Evolutionary conservation across 768 basidiomycete genomes (phyloP), one percentile per base, ranked within the genome.

Genomic region (Collybia nuda): DNA sequence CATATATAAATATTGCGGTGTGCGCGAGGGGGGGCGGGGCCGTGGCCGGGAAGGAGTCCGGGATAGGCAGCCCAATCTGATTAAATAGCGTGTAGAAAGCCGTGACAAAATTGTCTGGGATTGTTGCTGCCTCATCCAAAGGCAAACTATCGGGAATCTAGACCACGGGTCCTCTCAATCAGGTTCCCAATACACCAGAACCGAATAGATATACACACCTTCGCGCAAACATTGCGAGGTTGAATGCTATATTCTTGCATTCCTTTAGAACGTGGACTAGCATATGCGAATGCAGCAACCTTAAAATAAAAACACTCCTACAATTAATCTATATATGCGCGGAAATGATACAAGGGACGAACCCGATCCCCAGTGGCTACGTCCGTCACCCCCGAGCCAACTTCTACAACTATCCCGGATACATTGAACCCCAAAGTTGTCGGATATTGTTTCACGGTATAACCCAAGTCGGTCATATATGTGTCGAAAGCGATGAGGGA

Each of bases 21-120:
- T 57, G 51, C 7, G 63, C 63, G 21, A 56, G 47, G 14, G 60
- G 55, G 14, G 69, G 68, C 9, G 67, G 53, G 7, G 52, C 44
- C 11, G 59, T 47, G 5, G 62, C 48, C 3, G 68, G 69, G 53
- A 72, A 69, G 8, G 61, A 56, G 1, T 52, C 35, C 6, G 74
- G 70, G 6, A 62, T n/a, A 17, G 72, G 70, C 5, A 74, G 57
- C 2, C 52, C 47, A 15, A 78, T 57, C 26, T 68, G 62, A 46
- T 64, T 65, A 52, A 72, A 71, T 23, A 76, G 52, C 1, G 72
- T 67, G 53, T 62, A 67, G 51, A 69, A 75, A 3, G 72, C 66
- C 3, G 69, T 72, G 39, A 75, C 56, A 42, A 74, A 71, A 51
- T 74, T 73, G 54, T 76, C 74, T 1, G 76, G 72, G 42, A 75